Percentiles rank a stretch among this genome's conserved stretches.
phyloP scores from a whole-genome alignment of 352 stramenopile genomes.

The Phytopythium mirpurense region DNA sequence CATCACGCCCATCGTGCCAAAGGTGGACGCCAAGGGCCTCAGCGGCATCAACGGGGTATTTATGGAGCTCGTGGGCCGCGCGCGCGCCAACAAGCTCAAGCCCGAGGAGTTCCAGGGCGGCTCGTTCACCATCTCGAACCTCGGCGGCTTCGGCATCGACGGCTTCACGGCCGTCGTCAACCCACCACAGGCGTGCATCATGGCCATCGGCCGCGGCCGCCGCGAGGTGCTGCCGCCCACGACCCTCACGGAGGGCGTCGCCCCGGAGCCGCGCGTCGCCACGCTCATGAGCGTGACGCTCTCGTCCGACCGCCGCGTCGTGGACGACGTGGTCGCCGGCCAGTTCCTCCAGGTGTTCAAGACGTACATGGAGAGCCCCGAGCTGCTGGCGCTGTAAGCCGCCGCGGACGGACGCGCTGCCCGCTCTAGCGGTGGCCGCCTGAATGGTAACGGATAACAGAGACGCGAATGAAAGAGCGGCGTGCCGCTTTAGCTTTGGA shows the following conservation, averaged over 20 bases:
- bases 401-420: not conserved
- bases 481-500: not conserved
- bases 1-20: slow-evolving; percentile 98
- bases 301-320: slow-evolving; percentile 94
- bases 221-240: slow-evolving; percentile 77
- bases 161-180: slow-evolving; percentile 99
- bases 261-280: slow-evolving; percentile 82
- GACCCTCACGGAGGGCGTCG: slow-evolving; percentile 33
- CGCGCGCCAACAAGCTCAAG: slow-evolving; percentile 95
- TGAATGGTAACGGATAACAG: too few species aligned
- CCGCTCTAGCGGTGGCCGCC: too few species aligned
- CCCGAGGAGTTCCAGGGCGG: slow-evolving; percentile 99
- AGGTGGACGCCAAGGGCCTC: slow-evolving; percentile 93
- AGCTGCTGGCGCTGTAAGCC: slow-evolving; percentile 77
- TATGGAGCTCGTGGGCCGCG: slow-evolving; percentile 95
- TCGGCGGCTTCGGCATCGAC: slow-evolving; percentile 97
- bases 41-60: slow-evolving; percentile 94
- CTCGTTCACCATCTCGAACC: slow-evolving; percentile 99
- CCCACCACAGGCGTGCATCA: slow-evolving; percentile 97
- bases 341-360: slow-evolving; percentile 96
- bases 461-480: not conserved
- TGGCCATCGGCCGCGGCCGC: slow-evolving; percentile 94
- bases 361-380: slow-evolving; percentile 95
- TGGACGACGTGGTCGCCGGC: slow-evolving; percentile 95
- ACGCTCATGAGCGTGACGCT: slow-evolving; percentile 96